phyloP scores from a whole-genome alignment of 2,329 filamentous ascomycete species.

The Pyrenochaeta sp. region DNA sequence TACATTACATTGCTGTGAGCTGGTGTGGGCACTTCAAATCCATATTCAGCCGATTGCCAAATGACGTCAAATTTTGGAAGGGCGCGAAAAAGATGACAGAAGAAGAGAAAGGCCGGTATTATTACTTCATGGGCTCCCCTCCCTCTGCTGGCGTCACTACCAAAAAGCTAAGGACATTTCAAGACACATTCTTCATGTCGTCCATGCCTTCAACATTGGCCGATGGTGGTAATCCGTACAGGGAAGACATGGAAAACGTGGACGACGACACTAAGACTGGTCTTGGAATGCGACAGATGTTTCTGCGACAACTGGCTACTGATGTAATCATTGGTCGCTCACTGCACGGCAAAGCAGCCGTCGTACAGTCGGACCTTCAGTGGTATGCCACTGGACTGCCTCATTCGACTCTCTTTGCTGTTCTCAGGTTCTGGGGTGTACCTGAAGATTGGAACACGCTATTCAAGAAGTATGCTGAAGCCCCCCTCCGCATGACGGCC shows the following conservation, averaged over 20 bases:
- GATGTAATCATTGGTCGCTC: conserved; percentile 62
- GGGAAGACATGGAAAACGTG: conserved; percentile 49
- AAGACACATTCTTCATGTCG: conserved; percentile 62
- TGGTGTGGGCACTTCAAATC: conserved; percentile 60
- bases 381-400: conserved; percentile 39
- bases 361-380: conserved; percentile 65
- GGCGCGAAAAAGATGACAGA: conserved; percentile 56
- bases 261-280: conserved; percentile 50
- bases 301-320: conserved; percentile 65
- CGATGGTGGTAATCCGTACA: conserved; percentile 27
- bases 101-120: conserved; percentile 1
- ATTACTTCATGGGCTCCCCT: conserved; percentile 3
- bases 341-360: conserved; percentile 60
- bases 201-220: conserved; percentile 56
- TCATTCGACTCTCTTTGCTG: conserved; percentile 37
- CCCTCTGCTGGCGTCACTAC: neutral
- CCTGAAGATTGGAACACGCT: conserved; percentile 35
- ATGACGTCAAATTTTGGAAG: conserved; percentile 45
- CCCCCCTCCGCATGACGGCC: conserved; percentile 66
- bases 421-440: conserved; percentile 38
- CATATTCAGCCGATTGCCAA: conserved; percentile 40
- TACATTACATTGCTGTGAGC: conserved; percentile 63
- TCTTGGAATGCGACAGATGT: conserved; percentile 59
- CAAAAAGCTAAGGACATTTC: conserved; percentile 14
- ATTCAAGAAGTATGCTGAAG: conserved; percentile 56